Base-by-base conservation (phyloP, 768 basidiomycete species). In the Chalciporus sphaerocephalus region DNA sequence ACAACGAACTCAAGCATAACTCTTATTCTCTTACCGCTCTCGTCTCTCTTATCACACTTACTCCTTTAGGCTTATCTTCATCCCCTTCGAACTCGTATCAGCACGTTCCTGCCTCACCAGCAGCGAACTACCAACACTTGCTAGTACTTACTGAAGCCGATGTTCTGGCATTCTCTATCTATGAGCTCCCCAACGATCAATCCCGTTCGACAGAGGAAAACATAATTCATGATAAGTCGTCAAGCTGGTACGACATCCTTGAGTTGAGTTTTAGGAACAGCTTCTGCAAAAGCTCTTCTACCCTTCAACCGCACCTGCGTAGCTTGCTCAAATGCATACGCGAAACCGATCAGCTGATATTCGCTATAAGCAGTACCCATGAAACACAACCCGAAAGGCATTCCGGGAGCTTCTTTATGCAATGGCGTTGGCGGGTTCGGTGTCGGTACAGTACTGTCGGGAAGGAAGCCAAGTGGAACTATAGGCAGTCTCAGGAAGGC, bases 251-350 rank as follows among this genome's bases (percentile, higher is more conserved):
- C 25, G 13, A 70, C 59, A 42, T 72, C 67, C 18, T 25, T 51
- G 10, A 75, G 56, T 48, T 75, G 81, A 2, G 78, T 80, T 56
- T 67, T 76, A 5, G 82, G 82, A 25, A 82, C 73, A 20, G 81
- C 81, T 16, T 64, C 76, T 1, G 63, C 46, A 46, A 69, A 78
- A 1, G 79, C 81, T 52, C 57, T 71, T 53, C 73, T 69, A 72
- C 62, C 27, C 43, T 57, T 55, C 40, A 81, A 54, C 6, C 81
- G 59, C 2, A 70, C 74, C 38, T 74, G 69, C 5, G 83, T 85
- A 42, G 73, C 71, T 56, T 84, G 82, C 59, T 76, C 75, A 45
- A 69, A 76, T 17, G 75, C 74, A 52, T 71, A 75, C 18, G 73
- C 73, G 38, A 64, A 66, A n/a, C 62, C 53, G 13, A 76, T 60